Percentiles rank a stretch among this genome's conserved stretches.
phyloP scores from a whole-genome alignment of 331 rosid species.

The Rhamnella rubrinervis region DNA sequence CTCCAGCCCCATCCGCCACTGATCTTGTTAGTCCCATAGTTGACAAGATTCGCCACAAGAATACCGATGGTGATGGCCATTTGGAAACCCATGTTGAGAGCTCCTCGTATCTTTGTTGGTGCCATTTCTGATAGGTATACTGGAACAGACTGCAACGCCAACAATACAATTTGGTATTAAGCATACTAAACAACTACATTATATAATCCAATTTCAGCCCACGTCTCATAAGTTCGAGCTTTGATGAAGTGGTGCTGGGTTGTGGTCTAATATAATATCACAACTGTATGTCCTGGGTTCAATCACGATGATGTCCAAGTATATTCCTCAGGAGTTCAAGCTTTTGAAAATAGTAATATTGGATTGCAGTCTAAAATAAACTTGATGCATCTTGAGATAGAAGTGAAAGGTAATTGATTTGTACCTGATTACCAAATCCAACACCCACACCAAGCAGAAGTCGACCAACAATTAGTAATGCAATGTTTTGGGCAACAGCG shows the following conservation, averaged over 20 bases:
- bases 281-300: too few species aligned
- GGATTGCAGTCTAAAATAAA: too few species aligned
- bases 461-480: slow-evolving; percentile 27
- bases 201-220: too few species aligned
- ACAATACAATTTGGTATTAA: not conserved
- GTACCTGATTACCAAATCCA: slow-evolving; percentile 45
- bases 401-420: not conserved
- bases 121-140: slow-evolving; percentile 47
- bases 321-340: too few species aligned
- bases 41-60: slow-evolving; percentile 33
- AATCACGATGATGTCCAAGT: too few species aligned
- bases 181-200: too few species aligned
- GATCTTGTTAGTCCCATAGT: slow-evolving; percentile 34
- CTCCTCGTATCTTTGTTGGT: slow-evolving; percentile 41
- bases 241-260: too few species aligned
- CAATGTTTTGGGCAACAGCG: slow-evolving; percentile 27
- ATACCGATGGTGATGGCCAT: slow-evolving; percentile 43
- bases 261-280: too few species aligned
- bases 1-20: slow-evolving; percentile 41
- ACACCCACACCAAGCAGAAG: slow-evolving; percentile 46
- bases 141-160: slow-evolving; percentile 33
- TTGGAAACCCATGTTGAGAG: slow-evolving; percentile 44
- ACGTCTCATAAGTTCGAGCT: too few species aligned
- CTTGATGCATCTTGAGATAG: not conserved
- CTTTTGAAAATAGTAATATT: too few species aligned